Evolutionary conservation across 139 green algal species (phyloP).

Genomic region (Cymbomonas tetramitiformis): DNA sequence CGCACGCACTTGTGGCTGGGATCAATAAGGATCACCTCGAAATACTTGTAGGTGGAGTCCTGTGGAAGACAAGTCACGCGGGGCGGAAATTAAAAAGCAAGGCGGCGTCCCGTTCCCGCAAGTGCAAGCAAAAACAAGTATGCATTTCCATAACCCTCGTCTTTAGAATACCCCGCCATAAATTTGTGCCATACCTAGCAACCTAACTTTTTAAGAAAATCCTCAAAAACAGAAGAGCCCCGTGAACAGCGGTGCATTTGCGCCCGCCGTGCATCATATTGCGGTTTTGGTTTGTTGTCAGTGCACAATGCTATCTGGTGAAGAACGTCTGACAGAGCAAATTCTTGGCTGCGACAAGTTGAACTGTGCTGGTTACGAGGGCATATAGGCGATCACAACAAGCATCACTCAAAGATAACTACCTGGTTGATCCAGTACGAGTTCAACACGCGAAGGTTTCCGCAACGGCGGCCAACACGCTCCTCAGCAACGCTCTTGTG

Average conservation of each 20-base stretch:
- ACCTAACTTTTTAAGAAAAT: too few relatives aligned
- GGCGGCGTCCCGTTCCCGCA: not conserved
- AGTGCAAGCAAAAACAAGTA: too few relatives aligned
- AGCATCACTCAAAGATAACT: not conserved
- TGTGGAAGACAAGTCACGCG: conserved; percentile 29
- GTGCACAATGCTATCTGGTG: not conserved
- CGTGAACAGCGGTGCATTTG: too few relatives aligned
- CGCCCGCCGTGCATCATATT: too few relatives aligned
- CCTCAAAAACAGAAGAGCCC: too few relatives aligned
- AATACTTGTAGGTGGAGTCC: conserved; percentile 99
- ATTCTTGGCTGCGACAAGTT: not conserved
- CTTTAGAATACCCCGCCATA: too few relatives aligned
- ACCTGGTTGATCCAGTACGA: conserved; percentile 99
- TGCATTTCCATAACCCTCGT: too few relatives aligned
- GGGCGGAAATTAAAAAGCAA: not conserved
- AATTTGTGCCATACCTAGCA: too few relatives aligned
- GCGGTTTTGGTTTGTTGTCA: too few relatives aligned
- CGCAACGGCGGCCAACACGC: conserved; percentile 78
- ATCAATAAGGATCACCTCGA: conserved; percentile 95
- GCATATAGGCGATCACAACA: not conserved
- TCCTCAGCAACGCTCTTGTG: conserved; percentile 83
- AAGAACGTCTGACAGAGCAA: not conserved
- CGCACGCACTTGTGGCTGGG: conserved; percentile 80
- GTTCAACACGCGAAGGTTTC: conserved; percentile 91
- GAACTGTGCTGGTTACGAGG: not conserved